Conservation (phyloP, 768 basidiomycete genomes). For the Amanita polypyramis region DNA sequence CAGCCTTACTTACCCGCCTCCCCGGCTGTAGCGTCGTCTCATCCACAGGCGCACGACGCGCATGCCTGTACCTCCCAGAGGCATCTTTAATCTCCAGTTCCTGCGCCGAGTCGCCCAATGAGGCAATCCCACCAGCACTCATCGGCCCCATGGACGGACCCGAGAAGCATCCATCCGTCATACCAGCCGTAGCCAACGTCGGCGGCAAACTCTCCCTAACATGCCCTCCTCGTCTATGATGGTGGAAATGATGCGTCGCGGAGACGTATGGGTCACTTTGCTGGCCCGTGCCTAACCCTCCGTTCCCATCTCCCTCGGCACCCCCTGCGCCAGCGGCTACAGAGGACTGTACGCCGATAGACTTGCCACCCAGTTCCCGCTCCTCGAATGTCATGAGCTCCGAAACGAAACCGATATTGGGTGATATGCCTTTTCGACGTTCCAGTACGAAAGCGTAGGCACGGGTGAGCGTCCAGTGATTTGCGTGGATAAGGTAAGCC, state of each 20-base stretch:
- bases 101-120: conserved; percentile 62
- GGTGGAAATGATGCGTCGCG: conserved; percentile 26
- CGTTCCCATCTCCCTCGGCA: conserved; percentile 9
- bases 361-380: conserved; percentile 72
- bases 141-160: conserved; percentile 18
- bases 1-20: conserved; percentile 88
- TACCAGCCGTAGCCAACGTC: conserved; percentile 22
- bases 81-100: conserved; percentile 87
- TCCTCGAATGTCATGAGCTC: conserved; percentile 97
- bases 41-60: conserved; percentile 78
- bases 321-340: conserved; percentile 14
- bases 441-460: conserved; percentile 91
- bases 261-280: conserved; percentile 29
- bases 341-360: conserved; percentile 49
- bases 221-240: conserved; percentile 48
- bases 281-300: conserved; percentile 9
- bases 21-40: conserved; percentile 83
- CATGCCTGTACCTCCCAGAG: conserved; percentile 79
- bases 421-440: conserved; percentile 88
- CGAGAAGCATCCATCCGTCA: conserved; percentile 26
- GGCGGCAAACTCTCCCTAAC: conserved; percentile 71
- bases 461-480: conserved; percentile 89
- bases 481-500: conserved; percentile 94
- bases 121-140: conserved; percentile 23
- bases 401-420: conserved; percentile 95